Evolutionary conservation across 495 filamentous ascomycete genomes (phyloP), one percentile per base, ranked within the genome.

Genomic region (Tuber brumale): DNA sequence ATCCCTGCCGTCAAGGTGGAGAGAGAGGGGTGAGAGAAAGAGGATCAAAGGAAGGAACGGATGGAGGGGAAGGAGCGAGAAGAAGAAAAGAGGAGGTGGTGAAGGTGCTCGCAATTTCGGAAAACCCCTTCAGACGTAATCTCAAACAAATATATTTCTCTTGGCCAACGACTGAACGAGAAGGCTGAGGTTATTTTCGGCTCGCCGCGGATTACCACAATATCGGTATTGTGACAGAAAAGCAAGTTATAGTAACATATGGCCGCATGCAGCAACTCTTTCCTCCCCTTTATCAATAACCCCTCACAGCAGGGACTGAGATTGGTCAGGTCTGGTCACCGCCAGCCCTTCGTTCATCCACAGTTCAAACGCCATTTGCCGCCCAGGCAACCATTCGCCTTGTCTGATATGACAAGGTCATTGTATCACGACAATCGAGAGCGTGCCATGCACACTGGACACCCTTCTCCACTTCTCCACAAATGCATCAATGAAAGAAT

Each of bases 21-120:
- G 69, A 69, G 19, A 69, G 69, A 69, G 74, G 31, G 57, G 57
- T 66, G 57, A 31, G 57, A 79, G 77, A 74, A 71, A 31, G 14
- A n/a, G 35, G 41, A 18, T 9, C 69, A 71, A 72, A 45, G 69
- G 48, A 70, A 70, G 41, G 43, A 70, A 70, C n/a, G 69, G 69
- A 69, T 70, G 37, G 43, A 69, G 71, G 19, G 42, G 43, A 27
- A 41, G 42, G 74, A 21, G 35, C 37, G 73, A 37, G 45, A 77
- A 66, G 51, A 75, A 80, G 76, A 76, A 79, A 77, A 42, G 69
- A 74, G 72, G 72, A 70, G 57, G 57, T 66, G 57, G 57, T 66
- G 57, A 66, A 66, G 12, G 57, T 66, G 57, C 57, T 35, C 14
- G 57, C 16, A 66, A 66, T 66, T 66, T 66, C 57, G 57, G 57